Base-by-base conservation (phyloP, 78 protist genomes). In the Kipferlia bialata region DNA sequence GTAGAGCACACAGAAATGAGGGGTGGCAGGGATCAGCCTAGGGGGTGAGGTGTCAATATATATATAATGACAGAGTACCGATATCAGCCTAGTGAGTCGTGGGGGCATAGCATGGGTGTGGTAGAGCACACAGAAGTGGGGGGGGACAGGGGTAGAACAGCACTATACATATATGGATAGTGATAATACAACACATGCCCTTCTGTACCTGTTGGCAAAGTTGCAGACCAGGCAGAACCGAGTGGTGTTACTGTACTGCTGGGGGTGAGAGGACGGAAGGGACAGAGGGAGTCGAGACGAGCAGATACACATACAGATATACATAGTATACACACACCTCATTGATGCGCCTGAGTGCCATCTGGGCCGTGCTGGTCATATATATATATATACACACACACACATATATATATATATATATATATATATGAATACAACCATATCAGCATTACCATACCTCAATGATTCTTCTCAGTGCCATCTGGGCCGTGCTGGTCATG, bases 401-500 rank as follows among this genome's bases (percentile, higher is more conserved):
- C 16, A 16, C 18, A 20, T 66, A 22, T 66, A 20, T 54, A 34
- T 22, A 22, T 22, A 18, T 53, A 22, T 66, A 22, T 66, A 20
- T 36, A 60, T 60, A 22, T 31, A 22, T 66, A 22, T 7, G 15
- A 15, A 63, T 29, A 13, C 29, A 63, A 7, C 13, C 17, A 34
- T 6, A 15, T 15, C n/a, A 26, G 48, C 37, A 24, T 2, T 2
- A 1, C 68, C n/a, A 31, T 16, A 81, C 87, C 79, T 45, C 97
- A 31, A 65, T 39, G 6, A 65, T 65, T 22, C 70, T 62, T 0
- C 97, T 62, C 12, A 93, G 84, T 6, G 98, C 94, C 0, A 80
- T 59, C 67, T 93, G 98, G 0, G 97, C 95, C 0, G 24, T 78
- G 2, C 58, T 18, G 1, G 93, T 89, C 98, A 93, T 89, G 6